phyloP scores from a whole-genome alignment of 495 filamentous ascomycete genomes.

The Trichodelitschia bisporula region DNA sequence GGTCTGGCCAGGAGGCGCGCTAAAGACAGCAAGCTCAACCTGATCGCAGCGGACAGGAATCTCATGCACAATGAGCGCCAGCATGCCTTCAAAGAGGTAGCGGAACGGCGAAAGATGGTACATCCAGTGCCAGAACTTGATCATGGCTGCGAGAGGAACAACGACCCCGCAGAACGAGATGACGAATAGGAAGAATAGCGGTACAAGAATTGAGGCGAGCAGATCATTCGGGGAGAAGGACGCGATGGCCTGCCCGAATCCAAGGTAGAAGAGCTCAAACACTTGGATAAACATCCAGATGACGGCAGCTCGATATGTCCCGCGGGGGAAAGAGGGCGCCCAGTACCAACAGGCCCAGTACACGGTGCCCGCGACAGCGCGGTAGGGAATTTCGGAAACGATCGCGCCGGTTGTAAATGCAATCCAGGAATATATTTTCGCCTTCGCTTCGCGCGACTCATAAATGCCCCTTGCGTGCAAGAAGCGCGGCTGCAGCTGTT shows the following conservation, averaged over 20 bases:
- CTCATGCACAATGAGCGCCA: slow-evolving; percentile 22
- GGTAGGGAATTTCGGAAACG: slow-evolving; percentile 49
- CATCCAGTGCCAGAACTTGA: slow-evolving; percentile 30
- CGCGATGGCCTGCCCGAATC: slow-evolving; percentile 55
- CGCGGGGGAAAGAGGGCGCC: slow-evolving; percentile 26
- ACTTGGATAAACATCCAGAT: slow-evolving; percentile 35
- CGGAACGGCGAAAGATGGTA: slow-evolving; percentile 28
- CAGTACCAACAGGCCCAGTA: slow-evolving; percentile 35
- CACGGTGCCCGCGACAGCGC: slow-evolving; percentile 29
- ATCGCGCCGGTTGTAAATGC: slow-evolving; percentile 45
- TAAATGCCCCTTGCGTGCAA: slow-evolving; percentile 39
- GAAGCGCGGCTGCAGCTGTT: slow-evolving; percentile 45
- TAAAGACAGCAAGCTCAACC: slow-evolving; percentile 25
- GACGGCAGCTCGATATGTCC: slow-evolving; percentile 27
- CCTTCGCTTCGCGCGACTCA: slow-evolving; percentile 40
- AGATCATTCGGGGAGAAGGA: slow-evolving; percentile 47
- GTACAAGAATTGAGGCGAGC: slow-evolving; percentile 32
- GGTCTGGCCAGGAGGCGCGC: slow-evolving; percentile 22
- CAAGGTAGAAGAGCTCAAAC: slow-evolving; percentile 49
- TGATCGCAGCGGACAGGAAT: slow-evolving; percentile 20
- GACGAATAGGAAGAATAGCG: slow-evolving; percentile 32
- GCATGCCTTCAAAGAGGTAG: slow-evolving; percentile 30
- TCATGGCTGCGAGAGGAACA: slow-evolving; percentile 23
- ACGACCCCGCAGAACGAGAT: slow-evolving; percentile 38
- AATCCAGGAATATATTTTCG: slow-evolving; percentile 48